Evolutionary conservation across 1,284 basidiomycete species (phyloP), one percentile per base, ranked within the genome.

Genomic region (Trichosporon asahii): DNA sequence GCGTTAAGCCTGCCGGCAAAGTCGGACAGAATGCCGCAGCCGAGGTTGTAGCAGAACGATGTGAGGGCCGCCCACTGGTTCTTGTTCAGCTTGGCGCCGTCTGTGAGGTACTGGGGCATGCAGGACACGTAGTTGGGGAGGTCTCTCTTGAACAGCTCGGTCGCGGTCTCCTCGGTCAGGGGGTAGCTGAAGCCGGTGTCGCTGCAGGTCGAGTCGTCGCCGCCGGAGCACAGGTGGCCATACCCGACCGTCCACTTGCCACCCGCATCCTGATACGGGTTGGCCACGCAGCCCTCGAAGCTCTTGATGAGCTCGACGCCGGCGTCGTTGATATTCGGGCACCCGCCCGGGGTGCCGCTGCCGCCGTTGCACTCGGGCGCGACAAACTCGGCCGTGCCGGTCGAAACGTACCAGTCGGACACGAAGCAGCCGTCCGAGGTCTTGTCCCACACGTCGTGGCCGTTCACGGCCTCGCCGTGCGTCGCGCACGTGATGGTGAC

Each of bases 261-360:
- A 14, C 49, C 29, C 1, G 66, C 44, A 44, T 67, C 66, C 25
- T 23, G 14, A 57, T 61, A 61, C 33, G 33, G 29, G 66, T 31
- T 57, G 25, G 53, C 6, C 25, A 46, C 37, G 64, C 61, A 68
- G 37, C 64, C 64, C 53, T 65, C 64, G 35, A 44, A 65, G 35
- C 31, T n/a, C 55, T 68, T 68, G 68, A 68, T 31, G n/a, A 65
- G 64, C 4, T 40, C 55, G 55, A 68, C 40, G 12, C 64, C 64
- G 12, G 64, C 68, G n/a, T 55, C 37, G 68, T 68, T 68, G 27
- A 57, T 8, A 18, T n/a, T 29, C 7, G 11, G 2, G 64, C 68
- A 68, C 12, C 53, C 53, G 25, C 44, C 44, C 2, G 46, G 11
- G 27, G 8, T 6, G 31, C n/a, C 15, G 31, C 29, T 12, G 49